phyloP scores from a whole-genome alignment of 805 yeast species.

The Wickerhamomyces strasburgensis region DNA sequence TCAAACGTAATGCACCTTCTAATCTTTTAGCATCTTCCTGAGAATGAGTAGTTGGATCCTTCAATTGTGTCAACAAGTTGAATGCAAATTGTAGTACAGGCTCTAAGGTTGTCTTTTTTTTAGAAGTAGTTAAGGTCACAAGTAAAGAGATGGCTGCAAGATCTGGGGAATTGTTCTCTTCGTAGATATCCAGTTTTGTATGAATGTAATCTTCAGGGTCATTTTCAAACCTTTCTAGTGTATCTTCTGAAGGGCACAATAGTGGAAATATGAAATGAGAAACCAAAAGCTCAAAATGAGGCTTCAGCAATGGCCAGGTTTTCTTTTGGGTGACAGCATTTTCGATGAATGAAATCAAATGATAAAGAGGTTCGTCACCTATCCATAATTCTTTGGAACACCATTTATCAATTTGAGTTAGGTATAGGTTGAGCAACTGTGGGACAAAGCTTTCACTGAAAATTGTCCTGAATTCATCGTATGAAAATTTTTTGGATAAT shows the following conservation, averaged over 20 bases:
- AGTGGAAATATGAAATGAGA: conserved; percentile 72
- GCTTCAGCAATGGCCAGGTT: conserved; percentile 65
- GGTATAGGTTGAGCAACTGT: conserved; percentile 57
- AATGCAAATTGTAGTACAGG: conserved; percentile 60
- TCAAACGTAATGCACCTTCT: conserved; percentile 75
- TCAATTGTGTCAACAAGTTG: conserved; percentile 35
- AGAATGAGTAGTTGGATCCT: conserved; percentile 27
- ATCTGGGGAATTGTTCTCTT: conserved; percentile 66
- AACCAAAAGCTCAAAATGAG: conserved; percentile 59
- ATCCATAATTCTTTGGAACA: conserved; percentile 64
- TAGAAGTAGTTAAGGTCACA: conserved; percentile 64
- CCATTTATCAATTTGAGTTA: conserved; percentile 71
- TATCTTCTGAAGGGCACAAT: conserved; percentile 62
- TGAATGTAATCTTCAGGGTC: conserved; percentile 90
- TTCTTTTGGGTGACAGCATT: conserved; percentile 51
- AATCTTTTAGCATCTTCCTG: conserved; percentile 56
- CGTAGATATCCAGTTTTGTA: conserved; percentile 57
- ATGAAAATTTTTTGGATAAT: conserved; percentile 42
- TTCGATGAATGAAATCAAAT: conserved; percentile 59
- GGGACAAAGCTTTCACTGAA: conserved; percentile 65
- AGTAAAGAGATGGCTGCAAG: conserved; percentile 73
- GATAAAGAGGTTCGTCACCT: conserved; percentile 56
- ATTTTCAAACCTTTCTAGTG: conserved; percentile 69
- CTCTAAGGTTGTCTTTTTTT: conserved; percentile 54
- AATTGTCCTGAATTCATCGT: conserved; percentile 52